phyloP scores from a whole-genome alignment of 805 yeast genomes.

The Candida nanaspora region DNA sequence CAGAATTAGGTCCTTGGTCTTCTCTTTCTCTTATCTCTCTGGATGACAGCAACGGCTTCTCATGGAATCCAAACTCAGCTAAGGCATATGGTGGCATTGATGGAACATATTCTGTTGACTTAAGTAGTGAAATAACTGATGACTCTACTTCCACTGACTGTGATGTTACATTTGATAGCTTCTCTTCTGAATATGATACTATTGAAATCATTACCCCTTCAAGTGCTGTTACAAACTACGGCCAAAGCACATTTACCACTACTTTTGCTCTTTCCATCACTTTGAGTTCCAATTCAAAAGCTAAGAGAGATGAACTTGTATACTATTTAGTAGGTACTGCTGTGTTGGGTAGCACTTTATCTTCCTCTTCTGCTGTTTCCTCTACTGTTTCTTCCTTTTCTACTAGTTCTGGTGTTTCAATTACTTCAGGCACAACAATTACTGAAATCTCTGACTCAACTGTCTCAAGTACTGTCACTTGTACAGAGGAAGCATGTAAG shows the following conservation, averaged over 20 bases:
- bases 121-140: constrained; percentile 6
- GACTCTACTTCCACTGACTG: constrained; percentile 6
- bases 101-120: background rate
- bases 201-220: constrained; percentile 9
- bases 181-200: constrained; percentile 4
- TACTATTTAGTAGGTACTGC: constrained; percentile 15
- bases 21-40: constrained; percentile 11
- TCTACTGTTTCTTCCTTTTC: background rate
- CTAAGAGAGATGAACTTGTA: constrained; percentile 12
- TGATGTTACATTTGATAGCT: constrained; percentile 7
- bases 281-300: background rate
- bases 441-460: background rate
- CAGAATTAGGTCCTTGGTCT: constrained; percentile 12
- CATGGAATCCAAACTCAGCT: constrained; percentile 13
- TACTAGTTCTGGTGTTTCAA: background rate
- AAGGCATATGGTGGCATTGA: constrained; percentile 3
- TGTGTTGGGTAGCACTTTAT: constrained; percentile 1
- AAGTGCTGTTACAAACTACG: constrained; percentile 12
- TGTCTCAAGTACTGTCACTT: background rate
- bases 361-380: constrained; percentile 1
- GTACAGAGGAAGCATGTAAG: background rate
- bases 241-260: constrained; percentile 8
- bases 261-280: constrained; percentile 14
- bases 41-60: constrained; percentile 9
- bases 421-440: background rate